phyloP scores from a whole-genome alignment of 345 rosid species.

The Citrus unshiu region DNA sequence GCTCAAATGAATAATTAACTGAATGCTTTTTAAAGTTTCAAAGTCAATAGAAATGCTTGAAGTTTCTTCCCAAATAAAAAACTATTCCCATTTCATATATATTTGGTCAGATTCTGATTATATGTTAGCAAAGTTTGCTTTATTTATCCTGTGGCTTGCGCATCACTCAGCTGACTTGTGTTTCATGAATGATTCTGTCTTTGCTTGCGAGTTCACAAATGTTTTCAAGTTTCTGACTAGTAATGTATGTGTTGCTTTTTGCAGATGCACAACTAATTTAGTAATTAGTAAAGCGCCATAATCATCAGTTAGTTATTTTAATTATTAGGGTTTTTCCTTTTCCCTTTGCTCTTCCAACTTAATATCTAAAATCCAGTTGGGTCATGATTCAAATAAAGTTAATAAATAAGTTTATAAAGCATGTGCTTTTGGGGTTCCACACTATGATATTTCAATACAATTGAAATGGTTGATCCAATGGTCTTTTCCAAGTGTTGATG shows the following conservation, averaged over 20 bases:
- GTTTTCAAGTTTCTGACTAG: not conserved
- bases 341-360: not conserved
- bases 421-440: not conserved
- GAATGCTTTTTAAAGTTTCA: not conserved
- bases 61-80: not conserved
- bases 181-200: not conserved
- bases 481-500: not conserved
- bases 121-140: not conserved
- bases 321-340: not conserved
- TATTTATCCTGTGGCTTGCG: not conserved
- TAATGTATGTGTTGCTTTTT: not conserved
- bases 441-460: not conserved
- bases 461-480: conserved; percentile 2
- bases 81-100: not conserved
- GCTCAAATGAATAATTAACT: not conserved
- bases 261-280: not conserved
- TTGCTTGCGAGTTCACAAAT: conserved; percentile 1
- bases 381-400: not conserved
- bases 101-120: not conserved
- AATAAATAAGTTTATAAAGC: not conserved
- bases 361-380: not conserved
- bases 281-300: not conserved
- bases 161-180: conserved; percentile 2
- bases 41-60: not conserved
- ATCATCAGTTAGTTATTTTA: not conserved